Conservation (phyloP, 2,329 filamentous ascomycete species). For the Chrysoporthe deuterocubensis region DNA sequence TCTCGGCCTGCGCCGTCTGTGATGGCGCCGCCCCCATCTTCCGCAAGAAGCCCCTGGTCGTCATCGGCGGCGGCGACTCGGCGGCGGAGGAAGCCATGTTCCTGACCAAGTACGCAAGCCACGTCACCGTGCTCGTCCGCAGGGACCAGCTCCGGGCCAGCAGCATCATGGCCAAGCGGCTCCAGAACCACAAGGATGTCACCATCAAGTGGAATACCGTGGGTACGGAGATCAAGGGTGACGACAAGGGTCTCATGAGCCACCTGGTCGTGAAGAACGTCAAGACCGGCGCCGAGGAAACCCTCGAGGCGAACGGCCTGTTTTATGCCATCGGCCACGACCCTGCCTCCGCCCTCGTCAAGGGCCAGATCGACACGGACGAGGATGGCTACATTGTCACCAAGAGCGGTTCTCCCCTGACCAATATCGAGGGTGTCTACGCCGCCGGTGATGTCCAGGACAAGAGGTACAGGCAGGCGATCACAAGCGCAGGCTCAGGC, state of each 20-base stretch:
- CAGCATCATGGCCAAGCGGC: constrained; percentile 87
- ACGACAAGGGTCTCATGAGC: constrained; percentile 85
- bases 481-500: constrained; percentile 93
- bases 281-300: constrained; percentile 75
- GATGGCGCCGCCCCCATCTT: constrained; percentile 97
- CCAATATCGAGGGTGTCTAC: constrained; percentile 89
- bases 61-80: constrained; percentile 95
- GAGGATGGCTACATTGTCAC: constrained; percentile 90
- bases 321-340: constrained; percentile 99
- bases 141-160: constrained; percentile 84
- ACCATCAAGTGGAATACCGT: constrained; percentile 86
- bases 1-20: constrained; percentile 95
- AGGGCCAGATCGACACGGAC: constrained; percentile 87
- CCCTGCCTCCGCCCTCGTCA: constrained; percentile 87
- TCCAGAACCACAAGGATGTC: constrained; percentile 84
- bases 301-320: constrained; percentile 86
- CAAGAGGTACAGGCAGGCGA: constrained; percentile 96
- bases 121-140: constrained; percentile 92
- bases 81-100: constrained; percentile 98
- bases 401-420: constrained; percentile 84
- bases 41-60: constrained; percentile 91
- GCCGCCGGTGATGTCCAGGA: constrained; percentile 98
- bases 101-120: constrained; percentile 94
- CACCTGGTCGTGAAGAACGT: constrained; percentile 83
- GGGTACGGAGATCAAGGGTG: constrained; percentile 82